phyloP scores from a whole-genome alignment of 2,329 filamentous ascomycete genomes.

The Cytospora schulzeri region DNA sequence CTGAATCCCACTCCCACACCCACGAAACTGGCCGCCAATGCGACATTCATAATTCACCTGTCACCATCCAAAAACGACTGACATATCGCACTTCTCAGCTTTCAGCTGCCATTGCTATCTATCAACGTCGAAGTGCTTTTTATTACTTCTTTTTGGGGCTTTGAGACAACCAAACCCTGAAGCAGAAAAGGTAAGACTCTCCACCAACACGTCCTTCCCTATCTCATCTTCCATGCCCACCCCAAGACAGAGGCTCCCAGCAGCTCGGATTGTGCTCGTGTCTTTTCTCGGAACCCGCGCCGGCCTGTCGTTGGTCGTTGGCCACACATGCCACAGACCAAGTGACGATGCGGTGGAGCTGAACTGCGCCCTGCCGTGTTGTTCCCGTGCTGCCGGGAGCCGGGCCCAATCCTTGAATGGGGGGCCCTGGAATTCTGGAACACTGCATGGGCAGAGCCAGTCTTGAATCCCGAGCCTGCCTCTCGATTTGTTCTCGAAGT shows the following conservation, averaged over 20 bases:
- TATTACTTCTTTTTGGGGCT: background rate
- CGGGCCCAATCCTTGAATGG: slow-evolving; percentile 7
- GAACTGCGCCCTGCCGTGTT: slow-evolving; percentile 9
- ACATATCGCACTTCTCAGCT: background rate
- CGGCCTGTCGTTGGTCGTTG: background rate
- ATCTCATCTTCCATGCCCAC: background rate
- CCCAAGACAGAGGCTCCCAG: background rate
- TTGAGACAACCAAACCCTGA: background rate
- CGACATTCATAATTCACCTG: background rate
- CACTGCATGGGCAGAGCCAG: background rate
- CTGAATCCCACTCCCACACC: too few relatives aligned
- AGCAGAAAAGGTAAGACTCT: background rate
- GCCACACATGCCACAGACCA: slow-evolving; percentile 17
- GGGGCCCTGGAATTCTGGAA: background rate
- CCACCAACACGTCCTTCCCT: background rate
- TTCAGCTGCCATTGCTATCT: background rate
- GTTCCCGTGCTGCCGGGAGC: slow-evolving; percentile 15
- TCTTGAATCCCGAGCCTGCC: slow-evolving; percentile 2
- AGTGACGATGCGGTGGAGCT: slow-evolving; percentile 2
- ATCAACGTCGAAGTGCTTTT: background rate
- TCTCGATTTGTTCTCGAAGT: slow-evolving; percentile 17
- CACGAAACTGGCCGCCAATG: background rate
- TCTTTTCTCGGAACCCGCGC: slow-evolving; percentile 8
- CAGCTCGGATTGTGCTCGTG: background rate
- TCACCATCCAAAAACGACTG: background rate